These are phyloP conservation scores for Suhomyces sp. DNA, from an alignment of 805 yeast species.

Conservation along the genomic window DNA sequence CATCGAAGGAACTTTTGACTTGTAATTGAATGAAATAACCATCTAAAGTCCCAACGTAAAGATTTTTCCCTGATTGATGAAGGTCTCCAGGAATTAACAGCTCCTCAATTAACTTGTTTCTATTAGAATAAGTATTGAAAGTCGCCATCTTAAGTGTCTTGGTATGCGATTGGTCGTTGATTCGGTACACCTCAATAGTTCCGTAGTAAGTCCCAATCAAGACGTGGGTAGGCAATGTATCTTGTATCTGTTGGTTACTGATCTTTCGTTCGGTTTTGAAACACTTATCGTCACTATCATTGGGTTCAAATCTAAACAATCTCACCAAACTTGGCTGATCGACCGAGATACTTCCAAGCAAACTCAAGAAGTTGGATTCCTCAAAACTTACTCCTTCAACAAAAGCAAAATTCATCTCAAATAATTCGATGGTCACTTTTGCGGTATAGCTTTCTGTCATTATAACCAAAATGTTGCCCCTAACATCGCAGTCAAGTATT, in stretches of 20 bases:
- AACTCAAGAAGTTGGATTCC: constrained; percentile 1
- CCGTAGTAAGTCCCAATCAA: constrained; percentile 2
- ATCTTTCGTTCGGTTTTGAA: no score
- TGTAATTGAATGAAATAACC: constrained; percentile 27
- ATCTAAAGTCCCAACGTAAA: constrained; percentile 33
- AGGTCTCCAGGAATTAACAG: constrained; percentile 24
- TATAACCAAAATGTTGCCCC: constrained; percentile 11
- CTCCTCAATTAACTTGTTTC: background rate
- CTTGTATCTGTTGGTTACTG: no score
- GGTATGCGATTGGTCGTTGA: constrained; percentile 1
- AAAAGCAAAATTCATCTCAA: constrained; percentile 4
- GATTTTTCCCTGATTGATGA: constrained; percentile 1
- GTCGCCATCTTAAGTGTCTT: no score
- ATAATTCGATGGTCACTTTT: constrained; percentile 5
- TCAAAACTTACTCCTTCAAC: constrained; percentile 2
- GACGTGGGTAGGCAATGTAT: no score
- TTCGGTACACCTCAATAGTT: no score
- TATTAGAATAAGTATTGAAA: no score
- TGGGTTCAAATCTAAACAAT: no score
- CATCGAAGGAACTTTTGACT: background rate
- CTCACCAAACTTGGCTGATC: constrained; percentile 7
- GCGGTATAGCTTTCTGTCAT: constrained; percentile 13
- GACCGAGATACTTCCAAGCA: background rate
- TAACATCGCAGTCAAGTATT: constrained; percentile 15
- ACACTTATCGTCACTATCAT: no score